These are phyloP conservation scores for Dactylellina haptotyla DNA, from an alignment of 2,329 filamentous ascomycete genomes.

Conservation along the genomic window DNA sequence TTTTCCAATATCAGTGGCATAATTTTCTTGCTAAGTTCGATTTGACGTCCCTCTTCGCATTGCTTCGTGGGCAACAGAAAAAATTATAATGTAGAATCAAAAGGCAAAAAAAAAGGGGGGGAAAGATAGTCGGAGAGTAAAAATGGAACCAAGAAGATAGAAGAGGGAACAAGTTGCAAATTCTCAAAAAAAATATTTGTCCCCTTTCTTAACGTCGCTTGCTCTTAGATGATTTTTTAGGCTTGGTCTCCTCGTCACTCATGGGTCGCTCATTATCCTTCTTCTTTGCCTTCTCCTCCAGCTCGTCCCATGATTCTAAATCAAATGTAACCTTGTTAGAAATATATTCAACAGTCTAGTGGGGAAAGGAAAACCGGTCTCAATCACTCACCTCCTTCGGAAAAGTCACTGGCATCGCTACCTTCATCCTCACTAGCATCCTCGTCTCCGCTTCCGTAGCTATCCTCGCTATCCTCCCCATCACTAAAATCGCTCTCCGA, in stretches of 20 bases:
- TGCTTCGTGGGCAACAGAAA: too few species aligned
- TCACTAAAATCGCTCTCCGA: slow-evolving; percentile 83
- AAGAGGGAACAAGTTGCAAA: background rate
- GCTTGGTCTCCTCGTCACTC: slow-evolving; percentile 66
- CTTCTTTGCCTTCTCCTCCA: slow-evolving; percentile 83
- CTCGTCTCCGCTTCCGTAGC: slow-evolving; percentile 91
- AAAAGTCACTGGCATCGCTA: slow-evolving; percentile 76
- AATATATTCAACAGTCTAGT: background rate
- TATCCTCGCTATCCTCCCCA: slow-evolving; percentile 77
- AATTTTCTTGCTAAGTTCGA: too few species aligned
- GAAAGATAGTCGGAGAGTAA: too few species aligned
- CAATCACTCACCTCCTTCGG: slow-evolving; percentile 68
- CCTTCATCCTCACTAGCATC: slow-evolving; percentile 79
- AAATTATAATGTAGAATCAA: too few species aligned
- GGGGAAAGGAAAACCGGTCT: background rate
- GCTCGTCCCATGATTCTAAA: slow-evolving; percentile 87
- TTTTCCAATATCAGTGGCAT: too few species aligned
- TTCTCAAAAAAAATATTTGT: background rate
- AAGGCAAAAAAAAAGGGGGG: too few species aligned
- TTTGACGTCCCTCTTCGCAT: too few species aligned
- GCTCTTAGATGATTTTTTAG: slow-evolving; percentile 65
- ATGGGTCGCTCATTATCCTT: slow-evolving; percentile 70
- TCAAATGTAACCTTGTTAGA: slow-evolving; percentile 14
- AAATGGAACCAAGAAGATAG: background rate
- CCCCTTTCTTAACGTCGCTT: background rate